Base-by-base conservation (phyloP, 495 filamentous ascomycete genomes). In the Tricharina praecox region DNA sequence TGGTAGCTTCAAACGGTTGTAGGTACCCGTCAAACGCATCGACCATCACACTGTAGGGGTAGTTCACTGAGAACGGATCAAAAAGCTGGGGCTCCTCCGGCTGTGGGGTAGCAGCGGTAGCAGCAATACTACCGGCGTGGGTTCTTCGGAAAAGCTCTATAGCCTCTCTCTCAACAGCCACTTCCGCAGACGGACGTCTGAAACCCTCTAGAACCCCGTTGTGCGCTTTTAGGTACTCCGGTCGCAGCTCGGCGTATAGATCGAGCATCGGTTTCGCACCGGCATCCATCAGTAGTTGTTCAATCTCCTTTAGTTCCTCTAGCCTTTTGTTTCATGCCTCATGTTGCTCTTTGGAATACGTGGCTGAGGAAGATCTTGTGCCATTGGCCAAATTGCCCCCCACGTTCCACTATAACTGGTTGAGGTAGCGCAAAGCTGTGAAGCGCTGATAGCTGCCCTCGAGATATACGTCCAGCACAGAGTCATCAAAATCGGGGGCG, bases 191-290 rank as follows among this genome's bases (percentile, higher is more conserved):
- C 8, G 35, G 35, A 11, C 8, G 10, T 16, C 35, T 7, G 10
- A 11, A 38, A 38, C 8, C 7, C 35, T 38, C 35, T 7, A 19
- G 5, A 9, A 11, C 35, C 10, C 10, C 10, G 5, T 16, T 16
- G 8, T 16, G 10, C 5, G 5, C 15, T 38, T 10, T 44, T 40
- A 37, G 4, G 23, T 47, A 24, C 18, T 53, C 53, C 7, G 62
- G 45, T 10, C 20, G 23, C 25, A 64, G 61, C 1, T 76, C 66
- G 0, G 82, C 79, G 60, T 77, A 64, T 16, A 81, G 61, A 45
- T 87, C 70, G 16, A 58, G 38, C 55, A 77, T 84, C 0, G 72
- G 71, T 59, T 83, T 84, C 11, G 73, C 82, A 0, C 70, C 74
- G 32, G 64, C 70, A 10, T 61, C 63, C 3, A 77, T 25, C 32